Percentiles rank a stretch among this genome's conserved stretches.
Evolutionary conservation across 2,329 filamentous ascomycete species (phyloP).

Genomic region (Trichophyton rubrum): DNA sequence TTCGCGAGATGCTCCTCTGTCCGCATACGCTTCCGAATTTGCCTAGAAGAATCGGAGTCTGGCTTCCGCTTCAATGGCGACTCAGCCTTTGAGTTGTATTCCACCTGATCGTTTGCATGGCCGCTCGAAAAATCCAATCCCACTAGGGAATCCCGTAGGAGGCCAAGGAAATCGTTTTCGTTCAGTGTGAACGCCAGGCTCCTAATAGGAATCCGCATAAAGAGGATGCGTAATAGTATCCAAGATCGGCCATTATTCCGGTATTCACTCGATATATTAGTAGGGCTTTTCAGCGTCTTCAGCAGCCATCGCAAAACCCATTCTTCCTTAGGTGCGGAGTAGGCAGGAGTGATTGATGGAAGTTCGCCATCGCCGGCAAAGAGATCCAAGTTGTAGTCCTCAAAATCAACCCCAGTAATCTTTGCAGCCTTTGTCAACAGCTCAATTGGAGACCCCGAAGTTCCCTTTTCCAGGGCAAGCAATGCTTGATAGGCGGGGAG

Average conservation of each 20-base stretch:
- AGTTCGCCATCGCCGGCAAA: neutral
- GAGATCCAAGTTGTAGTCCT: conserved; percentile 15
- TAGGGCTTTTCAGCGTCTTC: conserved; percentile 42
- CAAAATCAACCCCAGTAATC: conserved; percentile 31
- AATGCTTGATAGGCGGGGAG: conserved; percentile 32
- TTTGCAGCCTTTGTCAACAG: conserved; percentile 33
- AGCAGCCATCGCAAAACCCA: conserved; percentile 56
- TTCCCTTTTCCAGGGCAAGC: conserved; percentile 34
- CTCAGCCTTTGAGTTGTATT: conserved; percentile 21
- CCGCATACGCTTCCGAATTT: conserved; percentile 31
- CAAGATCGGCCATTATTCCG: conserved; percentile 37
- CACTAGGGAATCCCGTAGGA: conserved; percentile 54
- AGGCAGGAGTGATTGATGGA: neutral
- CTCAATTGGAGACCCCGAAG: conserved; percentile 22
- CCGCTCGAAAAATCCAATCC: conserved; percentile 31
- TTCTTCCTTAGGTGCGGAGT: conserved; percentile 42
- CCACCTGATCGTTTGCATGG: conserved; percentile 14
- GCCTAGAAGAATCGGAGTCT: conserved; percentile 7
- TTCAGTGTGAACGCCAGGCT: conserved; percentile 59
- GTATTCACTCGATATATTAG: conserved; percentile 26
- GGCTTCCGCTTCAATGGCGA: conserved; percentile 23
- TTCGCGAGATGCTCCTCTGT: neutral
- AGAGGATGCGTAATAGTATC: conserved; percentile 48
- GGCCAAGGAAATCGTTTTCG: conserved; percentile 53
- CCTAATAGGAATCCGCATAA: conserved; percentile 57